phyloP scores from a whole-genome alignment of 2,329 filamentous ascomycete species.

The Pseudocercospora cruenta region DNA sequence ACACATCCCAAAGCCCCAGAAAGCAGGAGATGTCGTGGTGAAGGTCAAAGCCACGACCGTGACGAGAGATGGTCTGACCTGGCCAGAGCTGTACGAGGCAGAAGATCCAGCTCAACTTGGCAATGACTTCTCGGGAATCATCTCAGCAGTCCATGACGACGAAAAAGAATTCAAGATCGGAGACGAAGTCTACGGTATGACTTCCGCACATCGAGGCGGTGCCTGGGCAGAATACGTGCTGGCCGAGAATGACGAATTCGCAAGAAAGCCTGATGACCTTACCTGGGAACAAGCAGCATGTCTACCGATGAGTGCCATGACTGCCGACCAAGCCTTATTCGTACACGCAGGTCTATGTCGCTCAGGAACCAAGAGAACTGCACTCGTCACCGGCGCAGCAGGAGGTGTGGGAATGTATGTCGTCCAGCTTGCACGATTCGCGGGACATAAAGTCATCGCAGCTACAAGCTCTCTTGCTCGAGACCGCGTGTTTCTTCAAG shows the following conservation, averaged over 20 bases:
- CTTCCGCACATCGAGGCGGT: constrained; percentile 35
- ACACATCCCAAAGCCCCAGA: background rate
- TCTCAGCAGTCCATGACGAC: constrained; percentile 36
- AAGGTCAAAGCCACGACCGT: constrained; percentile 41
- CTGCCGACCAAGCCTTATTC: constrained; percentile 49
- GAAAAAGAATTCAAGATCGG: constrained; percentile 41
- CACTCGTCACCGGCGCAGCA: constrained; percentile 47
- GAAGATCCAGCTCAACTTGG: constrained; percentile 33
- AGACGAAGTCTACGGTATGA: constrained; percentile 43
- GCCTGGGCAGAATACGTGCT: constrained; percentile 42
- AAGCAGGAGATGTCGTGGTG: constrained; percentile 30
- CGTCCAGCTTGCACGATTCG: constrained; percentile 44
- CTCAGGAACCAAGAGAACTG: constrained; percentile 27
- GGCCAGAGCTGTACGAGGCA: constrained; percentile 31
- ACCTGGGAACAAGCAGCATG: constrained; percentile 44
- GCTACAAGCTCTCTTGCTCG: constrained; percentile 37
- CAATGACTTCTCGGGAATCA: constrained; percentile 46
- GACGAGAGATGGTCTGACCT: constrained; percentile 41
- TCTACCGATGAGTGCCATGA: constrained; percentile 47
- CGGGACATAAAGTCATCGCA: constrained; percentile 44
- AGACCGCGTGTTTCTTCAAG: constrained; percentile 38
- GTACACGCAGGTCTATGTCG: constrained; percentile 16
- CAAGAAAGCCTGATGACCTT: constrained; percentile 40
- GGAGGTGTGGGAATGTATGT: constrained; percentile 49
- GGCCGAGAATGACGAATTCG: constrained; percentile 39